A percentile compares a stretch with the other conserved stretches of the same genome.
phyloP scores from a whole-genome alignment of 2,329 filamentous ascomycete genomes.

The Paraconiothyrium sp. region DNA sequence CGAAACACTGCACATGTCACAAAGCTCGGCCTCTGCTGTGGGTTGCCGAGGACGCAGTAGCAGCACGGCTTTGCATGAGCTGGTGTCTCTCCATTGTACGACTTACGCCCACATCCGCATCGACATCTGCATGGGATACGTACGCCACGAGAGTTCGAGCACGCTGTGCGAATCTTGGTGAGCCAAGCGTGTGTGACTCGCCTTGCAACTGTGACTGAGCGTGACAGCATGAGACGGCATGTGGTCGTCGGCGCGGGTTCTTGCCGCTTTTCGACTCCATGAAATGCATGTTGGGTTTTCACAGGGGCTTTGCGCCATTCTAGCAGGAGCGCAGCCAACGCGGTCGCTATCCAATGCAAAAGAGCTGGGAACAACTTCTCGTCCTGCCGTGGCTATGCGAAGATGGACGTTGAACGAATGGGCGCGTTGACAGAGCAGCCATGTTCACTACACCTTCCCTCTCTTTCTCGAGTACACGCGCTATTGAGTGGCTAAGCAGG shows the following conservation, averaged over 20 bases:
- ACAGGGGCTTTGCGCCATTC: background rate
- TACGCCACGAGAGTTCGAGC: constrained; percentile 4
- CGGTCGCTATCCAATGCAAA: background rate
- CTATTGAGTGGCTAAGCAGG: constrained; percentile 13
- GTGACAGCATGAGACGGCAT: constrained; percentile 16
- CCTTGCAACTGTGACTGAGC: constrained; percentile 19
- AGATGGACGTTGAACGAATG: background rate
- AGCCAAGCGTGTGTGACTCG: constrained; percentile 14
- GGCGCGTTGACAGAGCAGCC: background rate
- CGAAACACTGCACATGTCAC: constrained; percentile 26
- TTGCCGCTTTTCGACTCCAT: constrained; percentile 20
- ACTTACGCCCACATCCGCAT: background rate
- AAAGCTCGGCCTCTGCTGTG: constrained; percentile 22
- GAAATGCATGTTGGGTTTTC: background rate
- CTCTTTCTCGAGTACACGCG: constrained; percentile 12
- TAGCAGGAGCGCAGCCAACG: background rate
- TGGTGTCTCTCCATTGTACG: constrained; percentile 21
- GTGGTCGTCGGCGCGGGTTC: constrained; percentile 2
- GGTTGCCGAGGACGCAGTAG: constrained; percentile 26
- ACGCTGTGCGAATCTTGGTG: background rate
- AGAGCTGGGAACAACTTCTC: background rate
- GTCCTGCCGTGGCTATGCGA: background rate
- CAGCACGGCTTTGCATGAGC: constrained; percentile 22
- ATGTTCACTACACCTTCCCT: background rate
- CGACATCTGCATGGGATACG: background rate